phyloP scores from a whole-genome alignment of 2,329 filamentous ascomycete genomes.

The Exophiala alcalophila region DNA sequence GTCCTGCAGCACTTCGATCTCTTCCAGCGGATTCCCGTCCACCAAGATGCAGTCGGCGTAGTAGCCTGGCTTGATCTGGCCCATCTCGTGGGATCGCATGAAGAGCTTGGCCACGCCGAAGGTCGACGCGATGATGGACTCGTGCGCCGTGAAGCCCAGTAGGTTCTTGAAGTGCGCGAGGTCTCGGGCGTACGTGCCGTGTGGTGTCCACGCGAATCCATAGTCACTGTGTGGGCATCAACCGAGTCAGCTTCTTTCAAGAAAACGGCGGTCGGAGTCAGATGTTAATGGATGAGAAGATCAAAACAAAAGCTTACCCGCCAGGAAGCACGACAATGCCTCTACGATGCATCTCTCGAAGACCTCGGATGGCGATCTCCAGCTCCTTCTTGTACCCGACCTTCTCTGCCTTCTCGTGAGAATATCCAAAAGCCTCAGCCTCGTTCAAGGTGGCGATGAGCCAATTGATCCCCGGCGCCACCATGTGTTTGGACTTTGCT shows the following conservation, averaged over 20 bases:
- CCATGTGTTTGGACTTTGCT: slow-evolving; percentile 40
- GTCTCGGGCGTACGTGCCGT: slow-evolving; percentile 50
- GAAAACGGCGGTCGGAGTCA: too few species aligned
- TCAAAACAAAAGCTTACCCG: too few species aligned
- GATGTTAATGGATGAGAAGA: too few species aligned
- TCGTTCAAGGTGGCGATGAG: slow-evolving; percentile 41
- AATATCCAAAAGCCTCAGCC: slow-evolving; percentile 43
- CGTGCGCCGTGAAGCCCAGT: slow-evolving; percentile 45
- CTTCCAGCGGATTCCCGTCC: slow-evolving; percentile 45
- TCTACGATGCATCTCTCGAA: slow-evolving; percentile 47
- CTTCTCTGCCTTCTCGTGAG: slow-evolving; percentile 43
- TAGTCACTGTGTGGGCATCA: slow-evolving; percentile 41
- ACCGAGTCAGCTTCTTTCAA: too few species aligned
- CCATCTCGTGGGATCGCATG: slow-evolving; percentile 42
- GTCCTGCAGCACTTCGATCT: slow-evolving; percentile 45
- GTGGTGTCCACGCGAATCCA: slow-evolving; percentile 49
- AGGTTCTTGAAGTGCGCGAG: slow-evolving; percentile 48
- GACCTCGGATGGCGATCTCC: slow-evolving; percentile 38
- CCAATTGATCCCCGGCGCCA: slow-evolving; percentile 48
- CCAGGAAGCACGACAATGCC: slow-evolving; percentile 48
- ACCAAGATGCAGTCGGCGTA: slow-evolving; percentile 48
- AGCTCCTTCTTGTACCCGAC: slow-evolving; percentile 47
- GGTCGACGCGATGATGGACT: slow-evolving; percentile 47
- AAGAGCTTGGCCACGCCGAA: slow-evolving; percentile 42
- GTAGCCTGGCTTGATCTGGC: slow-evolving; percentile 43